These are phyloP conservation scores for Pythium volutum DNA, from an alignment of 352 stramenopile species.

Conservation along the genomic window DNA sequence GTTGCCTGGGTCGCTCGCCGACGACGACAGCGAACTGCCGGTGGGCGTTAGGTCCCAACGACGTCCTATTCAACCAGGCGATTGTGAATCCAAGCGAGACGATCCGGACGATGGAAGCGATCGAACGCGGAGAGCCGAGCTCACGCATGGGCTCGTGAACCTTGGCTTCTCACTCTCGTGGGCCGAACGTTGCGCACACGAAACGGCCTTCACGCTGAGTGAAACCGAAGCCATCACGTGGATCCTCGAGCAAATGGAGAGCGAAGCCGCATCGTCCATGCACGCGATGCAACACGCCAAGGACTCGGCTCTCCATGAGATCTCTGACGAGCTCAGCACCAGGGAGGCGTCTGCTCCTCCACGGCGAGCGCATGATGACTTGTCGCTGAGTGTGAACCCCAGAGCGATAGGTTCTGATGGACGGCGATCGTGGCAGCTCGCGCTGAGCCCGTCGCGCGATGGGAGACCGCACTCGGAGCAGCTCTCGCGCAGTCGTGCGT, in stretches of 20 bases:
- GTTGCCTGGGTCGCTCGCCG: constrained; percentile 1
- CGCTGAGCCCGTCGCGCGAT: constrained; percentile 10
- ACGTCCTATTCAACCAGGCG: no score
- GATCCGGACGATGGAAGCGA: neutral
- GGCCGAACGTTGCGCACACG: constrained; percentile 54
- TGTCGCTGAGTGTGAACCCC: constrained; percentile 1
- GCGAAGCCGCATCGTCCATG: constrained; percentile 30
- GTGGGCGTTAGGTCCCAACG: no score
- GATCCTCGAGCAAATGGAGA: constrained; percentile 91
- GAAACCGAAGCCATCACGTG: constrained; percentile 80
- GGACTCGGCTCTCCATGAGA: neutral
- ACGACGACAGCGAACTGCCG: neutral
- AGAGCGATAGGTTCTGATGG: neutral
- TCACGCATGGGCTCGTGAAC: constrained; percentile 73
- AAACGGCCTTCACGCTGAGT: constrained; percentile 39
- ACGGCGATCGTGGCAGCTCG: constrained; percentile 7
- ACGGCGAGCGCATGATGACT: constrained; percentile 14
- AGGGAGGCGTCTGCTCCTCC: neutral
- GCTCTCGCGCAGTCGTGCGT: neutral
- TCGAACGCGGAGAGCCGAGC: constrained; percentile 33
- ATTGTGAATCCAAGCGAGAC: neutral
- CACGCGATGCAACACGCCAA: neutral
- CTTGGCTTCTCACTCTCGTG: constrained; percentile 87
- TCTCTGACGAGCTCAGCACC: neutral
- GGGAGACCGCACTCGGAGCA: constrained; percentile 20